Conservation (phyloP, 2,329 filamentous ascomycete genomes). For the Rosellinia necatrix region DNA sequence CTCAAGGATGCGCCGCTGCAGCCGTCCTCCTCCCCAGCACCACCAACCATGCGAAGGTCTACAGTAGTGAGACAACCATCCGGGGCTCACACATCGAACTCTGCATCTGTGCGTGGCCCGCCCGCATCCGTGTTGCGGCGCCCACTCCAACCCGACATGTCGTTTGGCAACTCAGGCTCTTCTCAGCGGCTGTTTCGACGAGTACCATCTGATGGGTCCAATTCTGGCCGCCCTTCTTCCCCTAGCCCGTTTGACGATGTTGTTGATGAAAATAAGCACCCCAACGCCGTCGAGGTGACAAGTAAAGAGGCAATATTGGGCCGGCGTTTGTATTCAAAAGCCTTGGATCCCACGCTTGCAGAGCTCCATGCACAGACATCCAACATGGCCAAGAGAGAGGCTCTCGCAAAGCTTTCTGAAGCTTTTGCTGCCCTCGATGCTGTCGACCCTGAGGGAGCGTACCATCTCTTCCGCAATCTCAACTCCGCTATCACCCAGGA, state of each 20-base stretch:
- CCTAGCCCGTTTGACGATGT: constrained; percentile 48
- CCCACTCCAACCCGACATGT: constrained; percentile 86
- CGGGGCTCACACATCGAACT: constrained; percentile 43
- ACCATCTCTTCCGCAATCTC: constrained; percentile 79
- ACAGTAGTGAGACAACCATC: constrained; percentile 59
- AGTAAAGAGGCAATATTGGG: constrained; percentile 86
- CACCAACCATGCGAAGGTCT: constrained; percentile 62
- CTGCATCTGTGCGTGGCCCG: constrained; percentile 47
- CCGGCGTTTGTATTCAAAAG: constrained; percentile 78
- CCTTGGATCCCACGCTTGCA: constrained; percentile 80
- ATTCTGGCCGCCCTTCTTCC: constrained; percentile 45
- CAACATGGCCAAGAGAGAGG: constrained; percentile 72
- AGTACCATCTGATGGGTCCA: constrained; percentile 72
- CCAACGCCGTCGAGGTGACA: constrained; percentile 58
- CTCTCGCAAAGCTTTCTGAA: constrained; percentile 79
- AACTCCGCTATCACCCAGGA: constrained; percentile 75
- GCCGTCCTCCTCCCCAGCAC: constrained; percentile 57
- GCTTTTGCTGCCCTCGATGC: constrained; percentile 85
- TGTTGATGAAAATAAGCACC: constrained; percentile 68
- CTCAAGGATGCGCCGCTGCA: constrained; percentile 65
- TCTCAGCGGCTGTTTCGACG: constrained; percentile 91
- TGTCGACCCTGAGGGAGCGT: constrained; percentile 87
- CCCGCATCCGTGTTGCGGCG: constrained; percentile 63
- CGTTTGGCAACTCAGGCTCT: constrained; percentile 90
- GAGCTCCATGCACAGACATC: constrained; percentile 84